phyloP scores from a whole-genome alignment of 176 grass and related monocot genomes.

The Puya raimondii region DNA sequence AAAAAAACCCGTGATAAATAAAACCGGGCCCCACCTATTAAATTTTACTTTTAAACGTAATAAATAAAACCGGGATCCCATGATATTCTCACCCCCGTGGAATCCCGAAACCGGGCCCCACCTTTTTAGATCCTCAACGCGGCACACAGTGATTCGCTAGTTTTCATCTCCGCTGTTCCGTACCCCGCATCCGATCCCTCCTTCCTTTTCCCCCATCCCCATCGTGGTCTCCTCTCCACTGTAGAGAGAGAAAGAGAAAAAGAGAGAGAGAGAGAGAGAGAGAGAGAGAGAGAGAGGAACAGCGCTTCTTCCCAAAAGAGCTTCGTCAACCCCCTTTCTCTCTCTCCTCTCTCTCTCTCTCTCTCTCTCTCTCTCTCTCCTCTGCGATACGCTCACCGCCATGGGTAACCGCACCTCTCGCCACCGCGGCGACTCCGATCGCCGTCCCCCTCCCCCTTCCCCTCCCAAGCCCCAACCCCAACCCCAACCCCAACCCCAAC shows the following conservation, averaged over 20 bases:
- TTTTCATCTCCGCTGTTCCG: background rate
- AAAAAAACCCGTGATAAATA: too few relatives aligned
- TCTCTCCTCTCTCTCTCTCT: background rate
- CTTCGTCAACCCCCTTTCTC: background rate
- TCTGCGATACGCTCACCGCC: constrained; percentile 11
- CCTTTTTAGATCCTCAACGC: background rate
- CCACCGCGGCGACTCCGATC: constrained; percentile 11
- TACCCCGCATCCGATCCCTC: background rate
- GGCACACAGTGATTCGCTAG: background rate
- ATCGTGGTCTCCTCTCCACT: background rate
- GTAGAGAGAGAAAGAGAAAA: too few relatives aligned
- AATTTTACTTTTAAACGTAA: too few relatives aligned
- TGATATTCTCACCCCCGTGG: too few relatives aligned
- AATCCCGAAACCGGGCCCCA: background rate
- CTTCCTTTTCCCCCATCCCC: background rate
- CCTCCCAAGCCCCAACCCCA: constrained; percentile 15
- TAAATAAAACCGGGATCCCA: too few relatives aligned
- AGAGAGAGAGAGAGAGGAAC: too few relatives aligned
- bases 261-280: too few relatives aligned
- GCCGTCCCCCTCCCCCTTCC: constrained; percentile 16
- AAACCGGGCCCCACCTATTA: too few relatives aligned
- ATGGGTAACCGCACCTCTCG: constrained; percentile 85
- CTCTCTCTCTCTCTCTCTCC: background rate
- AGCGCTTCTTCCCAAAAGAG: too few relatives aligned
- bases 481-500: constrained; percentile 1